Percentiles rank a stretch among this genome's conserved stretches.
Evolutionary conservation across 1,284 basidiomycete genomes (phyloP).

Genomic region (Volvariella surrecta): DNA sequence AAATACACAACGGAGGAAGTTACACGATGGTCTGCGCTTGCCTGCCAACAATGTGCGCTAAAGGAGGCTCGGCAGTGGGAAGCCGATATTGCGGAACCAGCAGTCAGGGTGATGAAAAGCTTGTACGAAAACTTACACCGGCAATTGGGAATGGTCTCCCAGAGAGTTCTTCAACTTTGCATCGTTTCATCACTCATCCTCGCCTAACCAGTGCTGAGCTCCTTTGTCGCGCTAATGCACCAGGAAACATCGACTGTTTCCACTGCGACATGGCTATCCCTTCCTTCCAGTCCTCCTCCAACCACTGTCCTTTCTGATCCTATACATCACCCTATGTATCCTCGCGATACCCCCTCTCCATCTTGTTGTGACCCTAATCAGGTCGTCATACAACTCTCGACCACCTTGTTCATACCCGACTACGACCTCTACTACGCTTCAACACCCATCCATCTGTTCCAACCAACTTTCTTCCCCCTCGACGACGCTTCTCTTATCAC

Average conservation of each 20-base stretch:
- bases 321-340: neutral
- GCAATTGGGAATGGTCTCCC: constrained; percentile 15
- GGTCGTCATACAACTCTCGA: constrained; percentile 42
- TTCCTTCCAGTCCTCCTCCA: constrained; percentile 9
- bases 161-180: constrained; percentile 18
- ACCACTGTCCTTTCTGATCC: constrained; percentile 1
- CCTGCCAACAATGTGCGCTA: too few relatives aligned
- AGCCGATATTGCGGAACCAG: too few relatives aligned
- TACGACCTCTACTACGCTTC: constrained; percentile 36
- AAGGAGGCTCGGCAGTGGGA: too few relatives aligned
- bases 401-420: constrained; percentile 40
- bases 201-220: neutral
- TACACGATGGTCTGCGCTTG: too few relatives aligned
- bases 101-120: neutral
- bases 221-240: constrained; percentile 6
- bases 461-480: constrained; percentile 38
- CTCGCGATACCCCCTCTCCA: constrained; percentile 18
- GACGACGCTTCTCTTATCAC: constrained; percentile 54
- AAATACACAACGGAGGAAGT: too few relatives aligned
- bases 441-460: constrained; percentile 34
- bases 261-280: constrained; percentile 7
- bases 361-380: constrained; percentile 24
- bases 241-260: constrained; percentile 16
- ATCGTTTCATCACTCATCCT: constrained; percentile 4
- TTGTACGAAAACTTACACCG: neutral